Evolutionary conservation across 306 rosid genomes (phyloP).

Genomic region (Acacia crassicarpa): DNA sequence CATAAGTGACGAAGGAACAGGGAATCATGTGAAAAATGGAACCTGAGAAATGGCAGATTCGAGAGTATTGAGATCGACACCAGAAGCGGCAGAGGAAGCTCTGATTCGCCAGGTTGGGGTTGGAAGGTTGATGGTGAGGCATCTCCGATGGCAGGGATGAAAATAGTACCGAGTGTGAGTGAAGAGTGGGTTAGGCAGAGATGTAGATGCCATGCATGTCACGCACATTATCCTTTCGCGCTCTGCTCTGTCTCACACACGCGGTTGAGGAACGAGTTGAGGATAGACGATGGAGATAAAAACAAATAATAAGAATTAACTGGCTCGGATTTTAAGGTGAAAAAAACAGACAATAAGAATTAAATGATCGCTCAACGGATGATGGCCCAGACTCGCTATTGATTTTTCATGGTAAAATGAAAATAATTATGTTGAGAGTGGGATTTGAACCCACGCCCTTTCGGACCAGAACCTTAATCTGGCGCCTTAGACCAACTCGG

Average conservation of each 20-base stretch:
- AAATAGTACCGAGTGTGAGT: background rate
- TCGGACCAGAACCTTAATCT: conserved; percentile 68
- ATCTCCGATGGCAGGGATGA: conserved; percentile 7
- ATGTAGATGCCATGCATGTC: conserved; percentile 35
- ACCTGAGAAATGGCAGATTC: conserved; percentile 84
- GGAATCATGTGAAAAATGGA: background rate
- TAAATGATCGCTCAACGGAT: background rate
- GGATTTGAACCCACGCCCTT: conserved; percentile 70
- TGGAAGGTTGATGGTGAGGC: conserved; percentile 37
- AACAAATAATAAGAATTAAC: conserved; percentile 20
- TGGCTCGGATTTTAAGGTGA: too few species aligned
- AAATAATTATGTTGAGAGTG: conserved; percentile 44
- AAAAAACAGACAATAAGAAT: too few species aligned
- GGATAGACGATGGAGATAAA: background rate
- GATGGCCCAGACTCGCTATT: too few species aligned
- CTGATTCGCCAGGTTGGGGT: conserved; percentile 38
- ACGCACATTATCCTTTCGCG: conserved; percentile 41
- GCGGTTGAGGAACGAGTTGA: background rate
- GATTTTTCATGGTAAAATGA: background rate
- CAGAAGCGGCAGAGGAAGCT: conserved; percentile 79
- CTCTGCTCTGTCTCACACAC: background rate
- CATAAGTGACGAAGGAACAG: background rate
- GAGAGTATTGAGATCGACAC: conserved; percentile 72
- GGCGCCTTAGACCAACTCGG: conserved; percentile 71
- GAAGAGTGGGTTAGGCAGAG: conserved; percentile 24